Conservation (phyloP, 2,329 filamentous ascomycete species). For the Westerdykella sp. region DNA sequence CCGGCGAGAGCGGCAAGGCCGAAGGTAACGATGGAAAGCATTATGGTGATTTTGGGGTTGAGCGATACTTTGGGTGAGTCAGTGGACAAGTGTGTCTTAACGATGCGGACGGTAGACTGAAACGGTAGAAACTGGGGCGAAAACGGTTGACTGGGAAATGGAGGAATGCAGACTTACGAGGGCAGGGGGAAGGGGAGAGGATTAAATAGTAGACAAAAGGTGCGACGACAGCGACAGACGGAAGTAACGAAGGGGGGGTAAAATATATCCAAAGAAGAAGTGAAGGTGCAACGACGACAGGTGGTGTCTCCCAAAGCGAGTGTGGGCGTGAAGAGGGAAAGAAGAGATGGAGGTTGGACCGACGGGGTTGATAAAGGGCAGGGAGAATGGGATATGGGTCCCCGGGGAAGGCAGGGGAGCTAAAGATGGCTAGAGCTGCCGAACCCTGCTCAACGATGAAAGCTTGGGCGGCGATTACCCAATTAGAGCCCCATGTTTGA, state of each 20-base stretch:
- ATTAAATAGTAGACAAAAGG: conserved; percentile 1
- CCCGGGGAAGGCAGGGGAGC: conserved; percentile 12
- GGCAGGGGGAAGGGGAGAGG: not conserved
- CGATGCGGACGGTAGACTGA: not conserved
- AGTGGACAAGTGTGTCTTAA: too few species aligned
- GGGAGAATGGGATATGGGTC: not conserved
- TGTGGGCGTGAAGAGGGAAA: conserved; percentile 15
- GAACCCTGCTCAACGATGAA: conserved; percentile 6
- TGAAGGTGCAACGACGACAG: conserved; percentile 1
- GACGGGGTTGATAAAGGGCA: conserved; percentile 25
- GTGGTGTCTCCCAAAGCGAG: conserved; percentile 21
- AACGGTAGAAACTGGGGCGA: not conserved
- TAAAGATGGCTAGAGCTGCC: conserved; percentile 12
- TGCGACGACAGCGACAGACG: conserved; percentile 4
- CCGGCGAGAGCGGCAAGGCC: conserved; percentile 47
- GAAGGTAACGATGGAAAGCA: conserved; percentile 49
- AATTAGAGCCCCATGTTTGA: too few species aligned
- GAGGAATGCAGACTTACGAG: conserved; percentile 11
- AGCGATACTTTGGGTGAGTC: not conserved
- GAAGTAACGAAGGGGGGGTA: not conserved
- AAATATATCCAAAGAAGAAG: conserved; percentile 4
- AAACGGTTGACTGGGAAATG: conserved; percentile 8
- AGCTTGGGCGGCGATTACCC: too few species aligned
- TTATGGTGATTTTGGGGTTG: conserved; percentile 19
- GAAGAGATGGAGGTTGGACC: conserved; percentile 7